phyloP scores from a whole-genome alignment of 169 alveolate genomes.

The Hammondia hammondi region DNA sequence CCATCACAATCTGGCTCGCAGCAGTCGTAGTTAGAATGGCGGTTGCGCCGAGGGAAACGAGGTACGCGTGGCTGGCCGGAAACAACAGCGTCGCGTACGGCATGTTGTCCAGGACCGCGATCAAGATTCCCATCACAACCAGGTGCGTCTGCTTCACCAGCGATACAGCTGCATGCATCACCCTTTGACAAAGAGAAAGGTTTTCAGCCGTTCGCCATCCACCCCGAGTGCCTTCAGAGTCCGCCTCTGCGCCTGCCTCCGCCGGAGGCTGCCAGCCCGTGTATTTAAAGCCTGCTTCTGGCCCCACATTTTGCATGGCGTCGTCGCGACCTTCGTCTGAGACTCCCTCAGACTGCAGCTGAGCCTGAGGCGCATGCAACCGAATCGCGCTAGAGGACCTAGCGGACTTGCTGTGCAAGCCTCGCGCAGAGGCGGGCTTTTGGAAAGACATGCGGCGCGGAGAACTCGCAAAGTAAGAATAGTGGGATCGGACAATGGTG shows the following conservation, averaged over 20 bases:
- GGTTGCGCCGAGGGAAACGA: background rate
- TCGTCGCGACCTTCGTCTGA: background rate
- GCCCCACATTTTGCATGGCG: background rate
- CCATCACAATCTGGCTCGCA: background rate
- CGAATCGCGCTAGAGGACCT: background rate
- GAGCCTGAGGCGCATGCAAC: background rate
- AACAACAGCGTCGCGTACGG: constrained; percentile 30
- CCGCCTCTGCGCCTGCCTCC: background rate
- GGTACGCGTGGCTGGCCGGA: constrained; percentile 1
- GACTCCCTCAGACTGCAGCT: background rate
- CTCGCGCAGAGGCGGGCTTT: background rate
- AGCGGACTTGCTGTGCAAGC: background rate
- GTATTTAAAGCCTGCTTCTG: background rate
- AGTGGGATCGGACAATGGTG: constrained; percentile 23
- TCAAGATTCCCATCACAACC: background rate
- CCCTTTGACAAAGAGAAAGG: background rate
- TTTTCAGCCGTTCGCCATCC: background rate
- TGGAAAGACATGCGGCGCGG: constrained; percentile 32
- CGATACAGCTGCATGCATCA: background rate
- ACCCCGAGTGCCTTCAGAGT: background rate
- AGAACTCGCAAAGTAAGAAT: constrained; percentile 26
- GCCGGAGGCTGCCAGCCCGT: background rate
- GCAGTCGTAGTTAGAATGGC: background rate
- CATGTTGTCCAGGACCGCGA: constrained; percentile 44
- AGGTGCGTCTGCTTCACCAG: background rate